Evolutionary conservation across 208 protist species (phyloP), one percentile per base, ranked within the genome.

Genomic region (Leishmania mexicana): DNA sequence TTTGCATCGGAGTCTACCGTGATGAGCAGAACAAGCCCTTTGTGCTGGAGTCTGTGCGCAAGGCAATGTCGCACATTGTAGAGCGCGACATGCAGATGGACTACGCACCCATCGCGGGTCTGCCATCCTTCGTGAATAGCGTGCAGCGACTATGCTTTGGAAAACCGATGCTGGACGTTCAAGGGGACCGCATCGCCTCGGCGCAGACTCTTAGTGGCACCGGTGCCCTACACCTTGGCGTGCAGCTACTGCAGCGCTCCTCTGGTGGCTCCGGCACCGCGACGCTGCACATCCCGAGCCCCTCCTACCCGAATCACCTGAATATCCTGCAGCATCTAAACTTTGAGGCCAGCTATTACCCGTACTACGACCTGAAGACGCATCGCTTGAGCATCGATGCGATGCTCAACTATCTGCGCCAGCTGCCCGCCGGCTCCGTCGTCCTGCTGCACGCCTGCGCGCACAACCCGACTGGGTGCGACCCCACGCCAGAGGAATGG

Each of bases 381-480:
- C 91, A 91, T 68, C 80, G 79, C 3, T 67, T 98, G 28, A 88
- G 96, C 79, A 54, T 96, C 17, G 88, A 90, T 49, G 94, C 87
- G 13, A 92, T 97, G 88, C 81, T 98, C 13, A 74, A 88, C 42
- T 87, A 91, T 45, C 78, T 98, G 42, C 65, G 86, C 2, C 81
- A 86, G 68, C 73, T 91, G 40, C 92, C 93, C 35, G 83, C 96
- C 31, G 78, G 93, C 28, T 96, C 93, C 13, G 88, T 99, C 4
- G 88, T 99, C 71, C 45, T 99, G 28, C 83, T 99, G 15, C 99
- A 99, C 85, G 94, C 96, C 5, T 99, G 98, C 83, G 98, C 99
- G 10, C 99, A 99, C 92, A 99, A 99, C 89, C 99, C 99, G 45
- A 99, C 99, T 17, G 99, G 99, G 58, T 93, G 97, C 13, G 99